phyloP scores from a whole-genome alignment of 176 grass and related monocot species.

The Zea mays region DNA sequence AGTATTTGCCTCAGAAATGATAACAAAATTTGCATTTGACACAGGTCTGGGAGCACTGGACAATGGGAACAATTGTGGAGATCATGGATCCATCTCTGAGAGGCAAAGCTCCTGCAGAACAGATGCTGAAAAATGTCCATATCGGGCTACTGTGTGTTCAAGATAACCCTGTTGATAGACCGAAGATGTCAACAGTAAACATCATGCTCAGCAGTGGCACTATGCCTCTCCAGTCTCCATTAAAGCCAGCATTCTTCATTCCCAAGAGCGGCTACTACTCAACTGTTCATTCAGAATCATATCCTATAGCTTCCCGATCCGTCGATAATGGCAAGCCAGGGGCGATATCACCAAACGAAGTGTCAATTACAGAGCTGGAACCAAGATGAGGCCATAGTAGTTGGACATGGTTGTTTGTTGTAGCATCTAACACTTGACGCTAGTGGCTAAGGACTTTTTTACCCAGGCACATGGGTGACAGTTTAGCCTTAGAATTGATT shows the following conservation, averaged over 20 bases:
- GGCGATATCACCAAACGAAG: constrained; percentile 31
- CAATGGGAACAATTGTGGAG: constrained; percentile 31
- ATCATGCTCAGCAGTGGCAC: constrained; percentile 58
- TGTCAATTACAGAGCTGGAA: constrained; percentile 54
- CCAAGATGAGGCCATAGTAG: constrained; percentile 25
- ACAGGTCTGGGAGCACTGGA: constrained; percentile 71
- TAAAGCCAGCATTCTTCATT: constrained; percentile 49
- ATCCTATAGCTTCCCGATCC: constrained; percentile 14
- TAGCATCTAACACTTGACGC: no score
- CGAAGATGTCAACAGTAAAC: constrained; percentile 59
- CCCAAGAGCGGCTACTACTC: constrained; percentile 30
- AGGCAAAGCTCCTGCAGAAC: constrained; percentile 30
- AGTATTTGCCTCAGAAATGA: background rate
- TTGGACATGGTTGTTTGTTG: background rate
- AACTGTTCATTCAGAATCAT: constrained; percentile 1
- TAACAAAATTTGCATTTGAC: background rate
- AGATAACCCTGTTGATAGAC: constrained; percentile 55
- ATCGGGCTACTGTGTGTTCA: constrained; percentile 69
- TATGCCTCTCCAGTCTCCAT: constrained; percentile 46
- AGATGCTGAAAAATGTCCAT: constrained; percentile 48
- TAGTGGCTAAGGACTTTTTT: no score
- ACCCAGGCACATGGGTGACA: no score
- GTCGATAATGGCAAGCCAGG: background rate
- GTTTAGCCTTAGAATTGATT: no score
- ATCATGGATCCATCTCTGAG: constrained; percentile 41